These are phyloP conservation scores for Fusarium zealandicum DNA, from an alignment of 2,329 filamentous ascomycete species.

Conservation along the genomic window DNA sequence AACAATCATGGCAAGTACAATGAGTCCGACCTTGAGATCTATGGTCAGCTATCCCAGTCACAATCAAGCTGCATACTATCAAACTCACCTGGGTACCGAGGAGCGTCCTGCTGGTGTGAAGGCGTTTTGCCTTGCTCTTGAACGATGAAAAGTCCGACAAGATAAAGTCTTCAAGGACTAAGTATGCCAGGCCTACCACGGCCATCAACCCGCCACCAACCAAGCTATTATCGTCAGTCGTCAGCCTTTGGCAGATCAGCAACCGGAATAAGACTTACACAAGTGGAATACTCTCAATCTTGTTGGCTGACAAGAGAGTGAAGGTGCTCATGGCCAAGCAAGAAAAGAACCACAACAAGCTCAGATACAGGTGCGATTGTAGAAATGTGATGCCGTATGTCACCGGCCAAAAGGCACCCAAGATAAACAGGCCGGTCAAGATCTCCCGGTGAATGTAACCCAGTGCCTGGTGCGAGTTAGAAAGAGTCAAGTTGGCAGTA, in stretches of 20 bases:
- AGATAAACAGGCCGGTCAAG: slow-evolving; percentile 79
- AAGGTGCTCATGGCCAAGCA: slow-evolving; percentile 89
- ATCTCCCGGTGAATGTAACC: slow-evolving; percentile 92
- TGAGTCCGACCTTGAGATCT: slow-evolving; percentile 69
- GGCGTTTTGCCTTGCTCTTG: slow-evolving; percentile 44
- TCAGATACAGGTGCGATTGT: slow-evolving; percentile 67
- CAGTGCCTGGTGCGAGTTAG: slow-evolving; percentile 68
- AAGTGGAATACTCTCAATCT: slow-evolving; percentile 76
- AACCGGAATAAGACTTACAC: slow-evolving; percentile 63
- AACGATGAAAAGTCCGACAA: slow-evolving; percentile 53
- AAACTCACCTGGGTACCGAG: slow-evolving; percentile 69
- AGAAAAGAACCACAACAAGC: slow-evolving; percentile 75
- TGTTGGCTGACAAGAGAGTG: slow-evolving; percentile 86
- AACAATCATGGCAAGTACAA: slow-evolving; percentile 81
- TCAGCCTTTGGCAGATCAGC: neutral
- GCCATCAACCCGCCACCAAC: slow-evolving; percentile 82
- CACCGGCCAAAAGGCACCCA: slow-evolving; percentile 80
- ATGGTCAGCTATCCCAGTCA: slow-evolving; percentile 16
- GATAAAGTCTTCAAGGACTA: slow-evolving; percentile 76
- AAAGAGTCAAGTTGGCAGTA: neutral
- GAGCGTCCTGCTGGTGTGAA: slow-evolving; percentile 61
- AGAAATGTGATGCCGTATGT: slow-evolving; percentile 79
- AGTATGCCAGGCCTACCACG: slow-evolving; percentile 75
- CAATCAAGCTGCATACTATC: neutral
- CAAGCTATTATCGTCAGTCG: slow-evolving; percentile 57